Base-by-base conservation (phyloP, 805 yeast species). In the Candida anglica region DNA sequence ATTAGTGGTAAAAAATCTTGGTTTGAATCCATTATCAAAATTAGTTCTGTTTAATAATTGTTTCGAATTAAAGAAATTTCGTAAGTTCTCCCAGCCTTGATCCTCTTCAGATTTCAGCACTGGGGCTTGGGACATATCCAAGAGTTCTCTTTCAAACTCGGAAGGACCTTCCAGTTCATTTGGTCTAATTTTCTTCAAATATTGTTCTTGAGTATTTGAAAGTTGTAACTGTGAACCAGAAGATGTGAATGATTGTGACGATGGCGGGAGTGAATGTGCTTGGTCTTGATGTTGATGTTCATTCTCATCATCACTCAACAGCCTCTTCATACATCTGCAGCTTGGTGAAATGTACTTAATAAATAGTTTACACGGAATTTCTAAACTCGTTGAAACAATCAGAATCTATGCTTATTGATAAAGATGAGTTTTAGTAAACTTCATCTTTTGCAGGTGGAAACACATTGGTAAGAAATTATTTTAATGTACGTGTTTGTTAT, bases 21-120 rank as follows among this genome's bases (percentile, higher is more conserved):
- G 96, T 0, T 86, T 89, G 52, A 89, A 88, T 15, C 94, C 98
- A 4, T 65, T 93, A 24, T 83, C 91, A 60, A 77, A 95, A 47
- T 69, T 93, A 16, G 84, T 91, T 2, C 69, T 81, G 46, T 93
- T 88, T 63, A 89, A 95, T 32, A 93, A 93, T 60, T 83, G 95
- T 36, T 88, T 73, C 55, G 83, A 86, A 20, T 70, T 84, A 42
- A 73, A 88, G 41, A 77, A 91, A 11, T 91, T 93, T 50, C 83
- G 93, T 4, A 75, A 73, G 42, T 74, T 91, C 2, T 73, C 69
- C 66, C 73, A 67, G 10, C 30, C 35, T 34, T 67, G 73, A 24
- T 54, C 59, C 37, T 66, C 70, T 3, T 19, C 29, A 6, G 20
- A 13, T 6, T 33, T 57, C 65, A 19, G 49, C 50, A 8, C 47